Evolutionary conservation across 441 rosid genomes (phyloP), one percentile per base, ranked within the genome.

Genomic region (Erodium trifolium): DNA sequence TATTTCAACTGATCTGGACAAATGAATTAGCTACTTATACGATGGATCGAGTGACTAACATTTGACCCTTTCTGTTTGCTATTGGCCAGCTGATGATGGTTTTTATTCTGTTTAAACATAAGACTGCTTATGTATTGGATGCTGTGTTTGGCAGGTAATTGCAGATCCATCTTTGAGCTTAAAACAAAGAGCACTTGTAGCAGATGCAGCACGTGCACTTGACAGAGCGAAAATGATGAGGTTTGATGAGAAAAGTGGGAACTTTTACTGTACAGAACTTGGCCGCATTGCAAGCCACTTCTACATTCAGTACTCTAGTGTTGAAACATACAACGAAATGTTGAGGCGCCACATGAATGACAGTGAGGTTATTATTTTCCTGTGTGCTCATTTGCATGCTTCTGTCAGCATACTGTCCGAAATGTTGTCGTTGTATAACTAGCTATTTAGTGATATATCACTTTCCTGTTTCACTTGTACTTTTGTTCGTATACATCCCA

Each of bases 191-290:
- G 89, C 93, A 75, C 87, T 95, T 70, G 85, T 95, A 76, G 77
- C 92, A 65, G 98, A 95, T 85, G 98, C 98, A 80, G 98, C 97
- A 71, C 96, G 99, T 71, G 82, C 97, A 68, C 97, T 95, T 66
- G 99, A 95, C 80, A 92, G 87, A 79, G 99, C 99, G 70, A 95
- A 95, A 84, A 95, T 95, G 99, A 95, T 95, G 99, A 86, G 98
- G 68, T 95, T 95, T 78, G 96, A 95, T 81, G 99, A 95, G 83
- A 95, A 95, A 85, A 92, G 96, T 84, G 99, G 98, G 76, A 95
- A 95, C 72, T 95, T 92, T 75, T 92, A 90, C 74, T 95, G 99
- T 69, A 95, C 98, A 37, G 99, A 95, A 82, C 98, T 95, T 75
- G 99, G 99, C 65, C 98, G 99, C 68, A 94, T 95, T 82, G 97